These are phyloP conservation scores for Mycena rebaudengoi DNA, from an alignment of 768 basidiomycete species.

Conservation along the genomic window DNA sequence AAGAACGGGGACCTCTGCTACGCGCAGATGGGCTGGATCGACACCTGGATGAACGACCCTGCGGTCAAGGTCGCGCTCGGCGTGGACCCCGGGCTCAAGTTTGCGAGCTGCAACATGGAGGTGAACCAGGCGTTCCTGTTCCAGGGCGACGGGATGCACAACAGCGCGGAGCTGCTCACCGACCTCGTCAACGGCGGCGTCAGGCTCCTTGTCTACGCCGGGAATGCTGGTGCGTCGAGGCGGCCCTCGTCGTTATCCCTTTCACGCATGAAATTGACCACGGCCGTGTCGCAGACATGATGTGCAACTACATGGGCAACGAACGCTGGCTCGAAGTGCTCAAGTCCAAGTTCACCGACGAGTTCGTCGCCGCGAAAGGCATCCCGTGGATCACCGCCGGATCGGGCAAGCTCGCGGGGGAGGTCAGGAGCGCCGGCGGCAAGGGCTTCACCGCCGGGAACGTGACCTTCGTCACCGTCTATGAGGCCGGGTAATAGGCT, in stretches of 20 bases:
- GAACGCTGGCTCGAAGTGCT: slow-evolving; percentile 77
- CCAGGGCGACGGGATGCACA: slow-evolving; percentile 89
- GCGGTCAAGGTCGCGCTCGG: slow-evolving; percentile 83
- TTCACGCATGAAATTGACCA: slow-evolving; percentile 19
- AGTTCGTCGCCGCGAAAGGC: slow-evolving; percentile 60
- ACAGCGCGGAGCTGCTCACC: slow-evolving; percentile 80
- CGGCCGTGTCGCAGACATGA: slow-evolving; percentile 67
- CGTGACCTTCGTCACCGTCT: slow-evolving; percentile 80
- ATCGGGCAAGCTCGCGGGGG: slow-evolving; percentile 67
- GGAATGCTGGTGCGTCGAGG: slow-evolving; percentile 69
- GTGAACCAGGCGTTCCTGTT: slow-evolving; percentile 83
- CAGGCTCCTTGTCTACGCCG: slow-evolving; percentile 88
- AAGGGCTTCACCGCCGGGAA: slow-evolving; percentile 77
- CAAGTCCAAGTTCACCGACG: slow-evolving; percentile 65
- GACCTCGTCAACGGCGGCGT: slow-evolving; percentile 86
- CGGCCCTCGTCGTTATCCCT: not conserved
- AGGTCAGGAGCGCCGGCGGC: slow-evolving; percentile 75
- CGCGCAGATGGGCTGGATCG: slow-evolving; percentile 85
- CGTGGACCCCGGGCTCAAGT: slow-evolving; percentile 64
- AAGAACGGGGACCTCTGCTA: slow-evolving; percentile 83
- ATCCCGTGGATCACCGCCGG: slow-evolving; percentile 65
- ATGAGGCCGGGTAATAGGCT: slow-evolving; percentile 83
- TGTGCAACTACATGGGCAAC: slow-evolving; percentile 91
- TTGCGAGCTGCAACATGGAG: slow-evolving; percentile 78
- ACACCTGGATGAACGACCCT: slow-evolving; percentile 85